Evolutionary conservation across 2,329 filamentous ascomycete species (phyloP), one percentile per base, ranked within the genome.

Genomic region (Gaeumannomyces tritici): DNA sequence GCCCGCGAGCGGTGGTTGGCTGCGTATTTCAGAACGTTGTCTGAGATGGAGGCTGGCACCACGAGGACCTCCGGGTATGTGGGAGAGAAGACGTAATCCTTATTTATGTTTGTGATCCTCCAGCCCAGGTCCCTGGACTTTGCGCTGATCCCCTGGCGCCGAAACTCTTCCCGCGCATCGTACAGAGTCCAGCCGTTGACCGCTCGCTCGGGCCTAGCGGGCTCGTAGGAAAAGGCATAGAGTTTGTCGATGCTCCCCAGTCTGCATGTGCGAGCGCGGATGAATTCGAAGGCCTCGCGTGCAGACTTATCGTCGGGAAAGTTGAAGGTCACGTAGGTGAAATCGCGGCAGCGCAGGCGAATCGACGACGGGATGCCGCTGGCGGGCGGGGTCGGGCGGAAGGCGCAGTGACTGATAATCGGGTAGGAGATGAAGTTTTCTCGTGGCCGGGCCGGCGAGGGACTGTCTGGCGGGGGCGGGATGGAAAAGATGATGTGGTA

Each of bases 1-100:
- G 89, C 87, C 64, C 93, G 86, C 0, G 95, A 98, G 61, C 95
- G 89, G 75, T 96, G 98, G 65, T 87, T 85, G 64, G 88, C 89
- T 29, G 93, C 95, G 72, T 99, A 96, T 71, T 96, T 96, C 60
- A 99, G 83, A 59, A 93, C 92, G 70, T 95, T 97, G 75, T 99
- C 95, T n/a, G 93, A 98, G 67, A 99, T 96, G 63, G 84, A 86
- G 28, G 88, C 86, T 27, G 95, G 95, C 24, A 99, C 93, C 13
- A 89, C 89, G 28, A 99, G 80, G 58, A 96, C 73, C 4, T 87
- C 86, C 15, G 95, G 95, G 73, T 99, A 99, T 3, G 95, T 98
- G 29, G 92, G 89, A 61, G 93, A 96, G 71, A 97, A 98, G 66
- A 79, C 80, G 72, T 96, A 98, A 75, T 96, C 91, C 61, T 84